These are phyloP conservation scores for Schizochytrium sp. DNA, from an alignment of 108 stramenopile species.

Conservation along the genomic window DNA sequence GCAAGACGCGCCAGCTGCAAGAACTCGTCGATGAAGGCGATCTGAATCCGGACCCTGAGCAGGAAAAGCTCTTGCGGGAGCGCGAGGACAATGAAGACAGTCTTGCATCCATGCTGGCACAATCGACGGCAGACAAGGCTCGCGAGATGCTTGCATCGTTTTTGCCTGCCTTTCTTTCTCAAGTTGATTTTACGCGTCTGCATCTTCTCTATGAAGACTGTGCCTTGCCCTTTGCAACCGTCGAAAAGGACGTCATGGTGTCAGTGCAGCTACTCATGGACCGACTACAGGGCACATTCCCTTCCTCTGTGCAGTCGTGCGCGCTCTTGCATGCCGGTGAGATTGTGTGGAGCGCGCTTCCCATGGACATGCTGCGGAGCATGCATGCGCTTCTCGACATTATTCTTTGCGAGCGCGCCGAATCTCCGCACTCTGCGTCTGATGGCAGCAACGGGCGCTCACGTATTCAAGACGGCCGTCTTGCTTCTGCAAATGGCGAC, in stretches of 20 bases:
- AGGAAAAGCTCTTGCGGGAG: background rate
- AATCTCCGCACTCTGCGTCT: background rate
- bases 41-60: conserved; percentile 5
- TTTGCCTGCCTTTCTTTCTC: background rate
- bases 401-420: background rate
- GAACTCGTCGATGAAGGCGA: conserved; percentile 18
- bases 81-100: background rate
- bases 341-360: background rate
- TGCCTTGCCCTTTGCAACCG: background rate
- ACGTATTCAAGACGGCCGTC: background rate
- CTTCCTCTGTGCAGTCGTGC: background rate
- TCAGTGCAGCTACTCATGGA: background rate
- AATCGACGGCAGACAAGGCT: background rate
- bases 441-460: background rate
- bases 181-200: background rate
- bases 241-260: background rate
- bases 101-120: background rate
- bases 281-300: background rate
- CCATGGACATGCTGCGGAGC: background rate
- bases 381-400: background rate
- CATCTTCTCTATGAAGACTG: background rate
- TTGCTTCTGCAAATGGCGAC: background rate
- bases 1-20: background rate
- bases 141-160: background rate
- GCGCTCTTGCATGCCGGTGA: background rate